A percentile compares a stretch with the other conserved stretches of the same genome.
Evolutionary conservation across 306 rosid genomes (phyloP).

Genomic region (Rosa chinensis): DNA sequence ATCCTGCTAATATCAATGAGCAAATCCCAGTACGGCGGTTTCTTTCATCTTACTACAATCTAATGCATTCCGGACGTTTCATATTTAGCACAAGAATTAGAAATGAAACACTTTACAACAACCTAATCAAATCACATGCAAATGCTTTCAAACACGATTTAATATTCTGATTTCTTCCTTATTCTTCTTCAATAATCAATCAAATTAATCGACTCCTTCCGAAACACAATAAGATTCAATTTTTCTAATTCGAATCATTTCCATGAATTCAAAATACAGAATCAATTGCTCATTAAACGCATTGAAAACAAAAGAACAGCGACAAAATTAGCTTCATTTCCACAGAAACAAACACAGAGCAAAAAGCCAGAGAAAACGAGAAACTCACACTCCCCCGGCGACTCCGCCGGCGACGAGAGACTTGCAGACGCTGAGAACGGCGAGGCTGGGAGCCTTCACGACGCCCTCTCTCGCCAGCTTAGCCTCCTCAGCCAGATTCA

Average conservation of each 20-base stretch:
- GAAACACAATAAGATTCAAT: not conserved
- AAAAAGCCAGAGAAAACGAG: slow-evolving; percentile 25
- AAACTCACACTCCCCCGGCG: slow-evolving; percentile 97
- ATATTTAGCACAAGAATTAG: too few species aligned
- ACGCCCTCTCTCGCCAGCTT: slow-evolving; percentile 93
- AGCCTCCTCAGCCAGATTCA: slow-evolving; percentile 88
- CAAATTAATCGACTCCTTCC: not conserved
- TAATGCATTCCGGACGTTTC: too few species aligned
- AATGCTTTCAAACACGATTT: not conserved
- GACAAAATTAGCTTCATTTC: not conserved
- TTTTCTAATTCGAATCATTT: not conserved
- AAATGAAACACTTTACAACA: not conserved
- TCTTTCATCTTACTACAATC: too few species aligned
- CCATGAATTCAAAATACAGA: not conserved
- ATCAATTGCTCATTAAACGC: not conserved
- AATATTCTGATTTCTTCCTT: not conserved
- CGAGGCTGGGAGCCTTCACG: slow-evolving; percentile 61
- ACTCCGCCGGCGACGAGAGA: slow-evolving; percentile 95
- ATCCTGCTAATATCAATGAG: not conserved
- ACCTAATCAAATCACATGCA: not conserved
- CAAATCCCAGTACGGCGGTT: not conserved
- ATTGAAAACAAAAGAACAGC: not conserved
- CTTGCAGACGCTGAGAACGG: slow-evolving; percentile 70
- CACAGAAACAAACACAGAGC: not conserved
- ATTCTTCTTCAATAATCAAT: not conserved